phyloP scores from a whole-genome alignment of 768 basidiomycete species.

The Suillus paluster region DNA sequence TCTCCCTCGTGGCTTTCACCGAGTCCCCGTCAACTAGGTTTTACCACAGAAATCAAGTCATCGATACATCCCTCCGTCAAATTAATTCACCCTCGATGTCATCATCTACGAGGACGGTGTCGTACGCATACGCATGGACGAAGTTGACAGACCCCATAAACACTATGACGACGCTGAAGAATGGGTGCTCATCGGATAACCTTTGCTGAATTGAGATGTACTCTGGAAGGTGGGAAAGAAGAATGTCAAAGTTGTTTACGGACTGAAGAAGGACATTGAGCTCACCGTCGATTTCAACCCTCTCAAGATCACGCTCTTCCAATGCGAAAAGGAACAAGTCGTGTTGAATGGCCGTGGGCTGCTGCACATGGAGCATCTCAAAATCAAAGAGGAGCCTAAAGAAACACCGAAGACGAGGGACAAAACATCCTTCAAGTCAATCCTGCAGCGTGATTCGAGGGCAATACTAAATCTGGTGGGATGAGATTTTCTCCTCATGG shows the following conservation, averaged over 20 bases:
- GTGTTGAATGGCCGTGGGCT: conserved; percentile 89
- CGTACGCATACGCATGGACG: conserved; percentile 89
- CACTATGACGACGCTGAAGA: conserved; percentile 91
- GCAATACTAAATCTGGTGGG: conserved; percentile 83
- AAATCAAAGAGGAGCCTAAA: conserved; percentile 54
- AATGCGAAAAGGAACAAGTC: conserved; percentile 81
- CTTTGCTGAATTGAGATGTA: conserved; percentile 59
- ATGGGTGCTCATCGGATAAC: conserved; percentile 85
- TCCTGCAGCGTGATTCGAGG: conserved; percentile 83
- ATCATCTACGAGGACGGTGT: conserved; percentile 85
- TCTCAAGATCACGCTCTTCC: conserved; percentile 71
- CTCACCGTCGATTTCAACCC: conserved; percentile 77
- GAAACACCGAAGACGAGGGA: conserved; percentile 35
- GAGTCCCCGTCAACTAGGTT: too few species aligned
- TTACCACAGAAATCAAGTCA: conserved; percentile 70
- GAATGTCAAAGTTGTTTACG: conserved; percentile 67
- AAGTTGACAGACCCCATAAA: conserved; percentile 75
- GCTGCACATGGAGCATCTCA: conserved; percentile 98
- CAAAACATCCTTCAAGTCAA: conserved; percentile 62
- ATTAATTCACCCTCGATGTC: conserved; percentile 85
- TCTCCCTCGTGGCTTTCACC: too few species aligned
- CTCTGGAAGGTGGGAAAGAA: conserved; percentile 70
- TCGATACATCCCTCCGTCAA: conserved; percentile 82
- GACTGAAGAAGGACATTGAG: conserved; percentile 62
- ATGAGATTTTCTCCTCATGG: conserved; percentile 86